Conservation (phyloP, 306 rosid species). For the Aeschynomene evenia region DNA sequence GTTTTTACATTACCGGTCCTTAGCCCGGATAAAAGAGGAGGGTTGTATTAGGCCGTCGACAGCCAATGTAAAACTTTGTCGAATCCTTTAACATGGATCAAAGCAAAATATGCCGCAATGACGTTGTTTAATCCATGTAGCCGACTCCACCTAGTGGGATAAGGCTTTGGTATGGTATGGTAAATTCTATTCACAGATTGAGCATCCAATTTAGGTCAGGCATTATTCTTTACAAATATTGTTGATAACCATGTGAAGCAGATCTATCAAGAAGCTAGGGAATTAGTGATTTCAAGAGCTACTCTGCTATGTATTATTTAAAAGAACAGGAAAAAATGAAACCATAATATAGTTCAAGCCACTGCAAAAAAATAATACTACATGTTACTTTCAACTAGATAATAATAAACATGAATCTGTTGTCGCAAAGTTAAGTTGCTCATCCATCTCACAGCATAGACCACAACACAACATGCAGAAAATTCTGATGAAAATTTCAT, state of each 20-base stretch:
- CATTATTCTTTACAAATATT: not conserved
- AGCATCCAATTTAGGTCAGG: not conserved
- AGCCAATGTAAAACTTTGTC: no score
- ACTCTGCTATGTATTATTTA: not conserved
- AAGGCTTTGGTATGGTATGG: no score
- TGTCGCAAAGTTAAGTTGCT: not conserved
- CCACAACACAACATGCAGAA: not conserved
- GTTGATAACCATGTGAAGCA: conserved; percentile 1
- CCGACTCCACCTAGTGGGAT: no score
- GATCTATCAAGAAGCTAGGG: not conserved
- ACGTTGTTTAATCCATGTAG: no score
- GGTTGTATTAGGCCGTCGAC: no score
- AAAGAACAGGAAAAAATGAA: not conserved
- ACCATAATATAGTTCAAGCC: not conserved
- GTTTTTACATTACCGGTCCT: no score
- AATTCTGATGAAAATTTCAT: not conserved
- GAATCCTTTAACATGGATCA: no score
- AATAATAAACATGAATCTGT: conserved; percentile 8
- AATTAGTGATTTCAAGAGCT: not conserved
- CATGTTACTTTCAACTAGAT: conserved; percentile 5
- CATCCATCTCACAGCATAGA: not conserved
- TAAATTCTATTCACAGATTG: not conserved
- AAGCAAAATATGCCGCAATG: no score
- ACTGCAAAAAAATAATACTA: not conserved
- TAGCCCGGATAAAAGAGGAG: no score